These are phyloP conservation scores for Pelagomonas calceolata DNA, from an alignment of 108 stramenopile genomes.

Conservation along the genomic window DNA sequence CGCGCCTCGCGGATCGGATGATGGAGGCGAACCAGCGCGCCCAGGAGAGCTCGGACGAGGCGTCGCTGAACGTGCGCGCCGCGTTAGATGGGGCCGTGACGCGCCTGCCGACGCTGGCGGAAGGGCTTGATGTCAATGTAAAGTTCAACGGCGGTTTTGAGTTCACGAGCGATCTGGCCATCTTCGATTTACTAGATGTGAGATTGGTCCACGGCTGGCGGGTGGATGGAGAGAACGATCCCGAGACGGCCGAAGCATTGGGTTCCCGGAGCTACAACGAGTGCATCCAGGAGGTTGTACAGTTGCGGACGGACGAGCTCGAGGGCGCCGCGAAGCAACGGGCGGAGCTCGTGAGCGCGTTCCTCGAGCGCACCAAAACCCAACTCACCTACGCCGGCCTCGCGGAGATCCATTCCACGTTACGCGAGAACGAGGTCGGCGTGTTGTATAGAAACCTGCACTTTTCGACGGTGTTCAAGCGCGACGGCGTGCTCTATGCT, in stretches of 20 bases:
- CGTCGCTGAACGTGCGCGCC: constrained; percentile 1
- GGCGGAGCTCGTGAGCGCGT: constrained; percentile 37
- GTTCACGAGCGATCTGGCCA: constrained; percentile 67
- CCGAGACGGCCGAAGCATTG: constrained; percentile 36
- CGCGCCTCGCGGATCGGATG: constrained; percentile 15
- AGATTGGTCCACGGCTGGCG: constrained; percentile 95
- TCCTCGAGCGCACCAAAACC: constrained; percentile 55
- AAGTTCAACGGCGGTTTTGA: constrained; percentile 73
- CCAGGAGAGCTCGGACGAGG: neutral
- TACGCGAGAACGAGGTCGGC: constrained; percentile 56
- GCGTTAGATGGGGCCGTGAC: constrained; percentile 49
- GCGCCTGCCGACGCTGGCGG: constrained; percentile 68
- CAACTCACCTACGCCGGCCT: constrained; percentile 83
- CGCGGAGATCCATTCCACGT: constrained; percentile 49
- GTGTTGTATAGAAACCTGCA: constrained; percentile 97
- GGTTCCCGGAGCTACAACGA: constrained; percentile 76
- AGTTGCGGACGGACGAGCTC: neutral
- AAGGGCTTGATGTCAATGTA: constrained; percentile 95
- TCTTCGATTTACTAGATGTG: constrained; percentile 76
- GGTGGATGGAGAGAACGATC: constrained; percentile 60
- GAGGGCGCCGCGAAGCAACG: neutral
- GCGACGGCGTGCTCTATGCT: constrained; percentile 57
- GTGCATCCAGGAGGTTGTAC: constrained; percentile 68
- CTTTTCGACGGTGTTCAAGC: constrained; percentile 78
- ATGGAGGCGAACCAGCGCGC: neutral